A percentile compares a stretch with the other conserved stretches of the same genome.
Conservation (phyloP, 2,329 filamentous ascomycete species). For the Hypoxylon rubiginosum region DNA sequence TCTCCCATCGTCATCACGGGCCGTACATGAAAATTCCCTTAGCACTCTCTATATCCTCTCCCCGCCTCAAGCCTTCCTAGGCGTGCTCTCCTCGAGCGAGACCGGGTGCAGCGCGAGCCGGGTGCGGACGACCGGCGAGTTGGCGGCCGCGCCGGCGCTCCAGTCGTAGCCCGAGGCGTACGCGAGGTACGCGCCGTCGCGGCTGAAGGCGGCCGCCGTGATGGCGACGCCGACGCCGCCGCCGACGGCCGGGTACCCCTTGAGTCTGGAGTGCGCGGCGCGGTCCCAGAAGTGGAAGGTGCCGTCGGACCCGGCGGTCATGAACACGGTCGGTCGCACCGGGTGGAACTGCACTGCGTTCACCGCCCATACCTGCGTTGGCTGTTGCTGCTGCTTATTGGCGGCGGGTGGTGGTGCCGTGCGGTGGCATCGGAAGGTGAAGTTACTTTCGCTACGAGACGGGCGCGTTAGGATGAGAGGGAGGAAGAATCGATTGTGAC, state of each 20-base stretch:
- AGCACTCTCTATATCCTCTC: neutral
- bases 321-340: slow-evolving; percentile 40
- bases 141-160: slow-evolving; percentile 71
- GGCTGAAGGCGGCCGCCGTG: slow-evolving; percentile 72
- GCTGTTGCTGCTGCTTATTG: slow-evolving; percentile 19
- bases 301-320: slow-evolving; percentile 55
- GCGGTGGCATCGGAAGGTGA: slow-evolving; percentile 55
- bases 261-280: slow-evolving; percentile 62
- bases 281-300: slow-evolving; percentile 69
- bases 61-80: slow-evolving; percentile 26
- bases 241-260: slow-evolving; percentile 65
- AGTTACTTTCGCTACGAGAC: slow-evolving; percentile 32
- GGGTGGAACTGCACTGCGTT: slow-evolving; percentile 53
- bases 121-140: slow-evolving; percentile 43
- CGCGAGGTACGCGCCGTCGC: slow-evolving; percentile 68
- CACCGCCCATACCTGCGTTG: slow-evolving; percentile 50
- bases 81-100: slow-evolving; percentile 36
- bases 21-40: neutral
- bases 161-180: slow-evolving; percentile 80
- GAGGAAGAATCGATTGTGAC: too few relatives aligned
- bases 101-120: slow-evolving; percentile 51
- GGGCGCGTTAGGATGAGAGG: slow-evolving; percentile 6
- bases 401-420: neutral
- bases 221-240: too few relatives aligned
- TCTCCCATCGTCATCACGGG: neutral